phyloP scores from a whole-genome alignment of 352 stramenopile genomes.

The Phytophthora brassicae region DNA sequence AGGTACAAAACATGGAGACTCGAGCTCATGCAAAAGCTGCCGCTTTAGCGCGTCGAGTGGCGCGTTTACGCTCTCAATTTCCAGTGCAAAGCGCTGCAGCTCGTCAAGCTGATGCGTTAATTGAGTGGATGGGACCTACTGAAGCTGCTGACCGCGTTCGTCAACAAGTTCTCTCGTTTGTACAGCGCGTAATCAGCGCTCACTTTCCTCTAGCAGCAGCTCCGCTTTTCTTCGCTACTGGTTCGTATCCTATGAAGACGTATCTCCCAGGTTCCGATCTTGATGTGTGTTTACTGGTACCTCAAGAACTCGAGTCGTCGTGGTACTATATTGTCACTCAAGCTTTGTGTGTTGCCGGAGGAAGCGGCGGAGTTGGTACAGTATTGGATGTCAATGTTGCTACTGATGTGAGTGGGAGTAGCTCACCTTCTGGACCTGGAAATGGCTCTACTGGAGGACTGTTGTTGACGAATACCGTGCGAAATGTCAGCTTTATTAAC shows the following conservation, averaged over 20 bases:
- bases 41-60: slow-evolving; percentile 21
- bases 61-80: slow-evolving; percentile 40
- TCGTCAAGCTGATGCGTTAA: slow-evolving; percentile 42
- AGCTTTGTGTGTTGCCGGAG: slow-evolving; percentile 73
- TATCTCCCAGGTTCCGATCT: slow-evolving; percentile 89
- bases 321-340: slow-evolving; percentile 89
- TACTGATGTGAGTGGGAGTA: slow-evolving; percentile 24
- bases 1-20: slow-evolving; percentile 5
- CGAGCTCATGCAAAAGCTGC: slow-evolving; percentile 21
- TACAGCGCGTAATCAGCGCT: slow-evolving; percentile 60
- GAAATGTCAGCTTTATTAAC: slow-evolving; percentile 91
- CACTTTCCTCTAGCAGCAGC: slow-evolving; percentile 49
- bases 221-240: slow-evolving; percentile 69
- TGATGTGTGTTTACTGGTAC: slow-evolving; percentile 82
- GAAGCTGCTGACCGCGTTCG: slow-evolving; percentile 64
- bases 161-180: slow-evolving; percentile 63
- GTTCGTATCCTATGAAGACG: slow-evolving; percentile 89
- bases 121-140: slow-evolving; percentile 71
- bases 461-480: slow-evolving; percentile 61
- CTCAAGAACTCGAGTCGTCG: slow-evolving; percentile 74
- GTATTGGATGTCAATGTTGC: slow-evolving; percentile 28
- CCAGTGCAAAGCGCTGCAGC: slow-evolving; percentile 33
- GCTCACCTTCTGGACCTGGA: slow-evolving; percentile 17
- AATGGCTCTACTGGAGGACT: slow-evolving; percentile 2
- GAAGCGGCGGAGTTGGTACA: slow-evolving; percentile 31